Evolutionary conservation across 192 early-diverging fungal genomes (phyloP), one percentile per base, ranked within the genome.

Genomic region (Geranomyces michiganensis): DNA sequence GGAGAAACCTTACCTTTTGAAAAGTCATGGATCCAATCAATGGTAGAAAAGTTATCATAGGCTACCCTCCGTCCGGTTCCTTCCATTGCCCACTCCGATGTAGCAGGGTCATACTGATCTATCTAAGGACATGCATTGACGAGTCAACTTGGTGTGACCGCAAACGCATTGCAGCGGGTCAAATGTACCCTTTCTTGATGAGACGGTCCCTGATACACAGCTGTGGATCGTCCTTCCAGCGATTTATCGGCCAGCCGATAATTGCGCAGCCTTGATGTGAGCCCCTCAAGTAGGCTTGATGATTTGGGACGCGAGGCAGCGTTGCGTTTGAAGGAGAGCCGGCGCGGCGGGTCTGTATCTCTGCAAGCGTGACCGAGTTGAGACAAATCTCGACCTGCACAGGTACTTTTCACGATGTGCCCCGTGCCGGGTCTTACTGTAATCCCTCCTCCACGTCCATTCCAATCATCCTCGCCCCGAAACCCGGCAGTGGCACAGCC

Each of bases 11-110:
- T 79, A 80, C 94, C 95, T 78, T 91, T 89, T 14, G 90, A 90
- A 66, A 90, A 85, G 78, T 96, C 94, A 70, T 95, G 93, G 46
- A 94, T 90, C 92, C 93, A 96, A 79, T 97, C 93, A 44, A 90
- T 86, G 5, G 89, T 90, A 0, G 84, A 79, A 58, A 87, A 90
- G 76, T 90, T 79, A 44, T 71, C 73, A 51, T 78, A 78, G 6
- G 67, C 78, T 22, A 83, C 82, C 21, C 82, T 65, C 21, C 73
- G 65, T 24, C 74, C 70, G 12, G 73, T 62, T 17, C 70, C 69
- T 49, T 71, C 70, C 68, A 68, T 60, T 27, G 56, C 73, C 73
- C 73, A 74, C 8, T 74, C 66, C 19, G 46, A 6, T 33, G 65
- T 31, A 8, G 17, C 19, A 8, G 73, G 66, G 46, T 74, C 73